These are phyloP conservation scores for Diaporthe caulivora DNA, from an alignment of 2,329 filamentous ascomycete genomes.

Conservation along the genomic window DNA sequence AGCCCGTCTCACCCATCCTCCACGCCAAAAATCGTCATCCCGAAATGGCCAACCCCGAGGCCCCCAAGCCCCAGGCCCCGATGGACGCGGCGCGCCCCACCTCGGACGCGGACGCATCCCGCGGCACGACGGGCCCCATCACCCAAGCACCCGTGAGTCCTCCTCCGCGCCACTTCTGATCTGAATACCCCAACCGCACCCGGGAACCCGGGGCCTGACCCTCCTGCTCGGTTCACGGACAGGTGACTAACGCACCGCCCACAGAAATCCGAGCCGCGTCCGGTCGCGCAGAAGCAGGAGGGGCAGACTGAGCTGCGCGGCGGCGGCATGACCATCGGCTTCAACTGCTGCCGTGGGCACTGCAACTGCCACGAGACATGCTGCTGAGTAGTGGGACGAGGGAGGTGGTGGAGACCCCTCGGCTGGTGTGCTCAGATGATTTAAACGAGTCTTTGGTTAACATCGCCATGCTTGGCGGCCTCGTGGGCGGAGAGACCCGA, in stretches of 20 bases:
- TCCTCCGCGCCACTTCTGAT: too few species aligned
- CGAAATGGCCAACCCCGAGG: constrained; percentile 13
- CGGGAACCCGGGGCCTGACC: neutral
- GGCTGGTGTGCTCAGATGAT: neutral
- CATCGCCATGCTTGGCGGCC: neutral
- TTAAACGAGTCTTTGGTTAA: neutral
- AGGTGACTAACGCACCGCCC: neutral
- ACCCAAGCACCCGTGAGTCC: constrained; percentile 22
- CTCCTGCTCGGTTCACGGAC: neutral
- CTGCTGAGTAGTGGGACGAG: neutral
- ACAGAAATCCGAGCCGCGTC: constrained; percentile 21
- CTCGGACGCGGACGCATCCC: neutral
- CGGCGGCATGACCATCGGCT: constrained; percentile 25
- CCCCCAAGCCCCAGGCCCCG: constrained; percentile 9
- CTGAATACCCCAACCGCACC: neutral
- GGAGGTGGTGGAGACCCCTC: neutral
- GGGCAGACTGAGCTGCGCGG: constrained; percentile 12
- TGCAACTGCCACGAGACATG: constrained; percentile 25
- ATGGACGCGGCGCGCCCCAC: constrained; percentile 18
- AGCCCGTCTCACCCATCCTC: neutral
- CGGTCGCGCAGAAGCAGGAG: constrained; percentile 12
- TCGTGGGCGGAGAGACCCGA: neutral
- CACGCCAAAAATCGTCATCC: neutral
- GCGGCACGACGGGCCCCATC: neutral
- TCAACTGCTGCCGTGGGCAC: constrained; percentile 22